Evolutionary conservation across 2,329 filamentous ascomycete species (phyloP), one percentile per base, ranked within the genome.

Genomic region (Botrytis medusae): DNA sequence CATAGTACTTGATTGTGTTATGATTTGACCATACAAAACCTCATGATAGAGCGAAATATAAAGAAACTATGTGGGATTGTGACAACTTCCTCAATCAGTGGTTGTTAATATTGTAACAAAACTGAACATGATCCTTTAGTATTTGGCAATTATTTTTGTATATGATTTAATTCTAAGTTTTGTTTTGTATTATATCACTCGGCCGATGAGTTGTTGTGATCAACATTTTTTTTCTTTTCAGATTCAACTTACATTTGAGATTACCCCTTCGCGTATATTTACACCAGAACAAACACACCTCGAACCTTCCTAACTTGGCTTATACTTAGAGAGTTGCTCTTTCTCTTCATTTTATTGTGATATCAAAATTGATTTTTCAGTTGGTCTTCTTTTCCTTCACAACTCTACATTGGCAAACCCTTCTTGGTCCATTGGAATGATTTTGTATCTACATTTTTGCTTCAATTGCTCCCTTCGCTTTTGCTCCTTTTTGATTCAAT

Each of bases 361-460:
- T 57, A 69, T 57, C 16, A 61, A 34, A 37, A n/a, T 42, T 32
- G 25, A 25, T n/a, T 70, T 61, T 46, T 22, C 37, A 46, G 32
- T 70, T n/a, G 8, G 18, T 60, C 16, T 44, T 68, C 8, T 29
- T n/a, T n/a, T 37, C 14, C 34, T 46, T 22, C 34, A 37, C 54
- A 46, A 46, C 14, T 37, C n/a, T 46, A 37, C 51, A 46, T 70
- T 70, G 76, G 73, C 76, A 74, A 76, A 74, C 73, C 70, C 78
- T 79, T 80, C 78, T 81, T 79, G 79, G 78, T 77, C 74, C 72
- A 73, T 76, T 79, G 77, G 77, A 78, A 72, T 74, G 76, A 75
- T 78, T 79, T 80, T 80, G 78, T 79, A 79, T 80, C 76, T 75
- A 75, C 74, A 74, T 78, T 57, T 79, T 80, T 76, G 77, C 73